Base-by-base conservation (phyloP, 2,329 filamentous ascomycete species). In the Ceratocystis alfenasii region DNA sequence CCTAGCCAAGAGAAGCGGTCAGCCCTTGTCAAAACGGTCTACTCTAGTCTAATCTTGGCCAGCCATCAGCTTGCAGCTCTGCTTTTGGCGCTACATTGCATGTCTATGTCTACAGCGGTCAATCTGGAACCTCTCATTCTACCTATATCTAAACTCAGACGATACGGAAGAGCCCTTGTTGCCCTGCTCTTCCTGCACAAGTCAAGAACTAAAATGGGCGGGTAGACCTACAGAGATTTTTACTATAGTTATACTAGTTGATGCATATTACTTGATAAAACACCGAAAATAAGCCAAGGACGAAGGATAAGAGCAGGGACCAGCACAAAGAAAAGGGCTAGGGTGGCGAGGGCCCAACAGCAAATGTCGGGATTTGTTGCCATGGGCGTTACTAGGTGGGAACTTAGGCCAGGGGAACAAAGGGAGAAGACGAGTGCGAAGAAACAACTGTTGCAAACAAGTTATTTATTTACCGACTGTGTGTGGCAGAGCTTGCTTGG, bases 391-490 rank as follows among this genome's bases (percentile, higher is more conserved):
- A 53, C 62, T 55, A 15, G 36, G 36, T 41, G 30, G 48, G 48
- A 64, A 53, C 62, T 44, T 36, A n/a, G 12, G 30, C 25, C 48
- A 53, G 62, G 62, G 36, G 36, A 17, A 63, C 10, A 50, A 12
- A 48, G 10, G 50, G 22, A 53, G 48, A 53, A 25, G 48, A 28
- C n/a, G 46, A 48, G 46, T n/a, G 20, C 17, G 5, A 53, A 28
- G 15, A 10, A 53, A 53, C 48, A 53, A 17, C 22, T 5, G 4
- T 20, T n/a, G 22, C 10, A 53, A 62, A 69, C 68, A 71, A 69
- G 69, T 69, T 70, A 71, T 61, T 61, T 61, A 4, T 25, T 17
- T 25, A 10, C 22, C 10, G 48, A 53, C 12, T 53, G n/a, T 12
- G n/a, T 25, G n/a, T n/a, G 48, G 48, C 48, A 20, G n/a, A 53